phyloP scores from a whole-genome alignment of 306 rosid species.

The Begonia peltatifolia region DNA sequence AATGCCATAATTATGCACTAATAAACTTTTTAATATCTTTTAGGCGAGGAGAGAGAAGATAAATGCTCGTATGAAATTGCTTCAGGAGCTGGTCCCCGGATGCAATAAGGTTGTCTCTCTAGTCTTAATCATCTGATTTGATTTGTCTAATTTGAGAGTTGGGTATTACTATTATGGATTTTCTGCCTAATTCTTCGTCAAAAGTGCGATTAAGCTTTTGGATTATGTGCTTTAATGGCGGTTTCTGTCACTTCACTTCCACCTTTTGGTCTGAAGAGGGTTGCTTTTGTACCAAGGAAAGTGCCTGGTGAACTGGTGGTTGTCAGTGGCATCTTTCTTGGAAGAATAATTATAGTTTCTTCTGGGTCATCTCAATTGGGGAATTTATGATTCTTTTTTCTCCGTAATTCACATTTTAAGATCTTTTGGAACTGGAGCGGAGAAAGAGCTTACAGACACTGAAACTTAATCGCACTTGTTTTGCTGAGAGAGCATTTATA shows the following conservation, averaged over 20 bases:
- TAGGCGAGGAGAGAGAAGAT: conserved; percentile 99
- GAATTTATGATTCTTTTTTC: no score
- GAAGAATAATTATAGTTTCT: no score
- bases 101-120: conserved; percentile 65
- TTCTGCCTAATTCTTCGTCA: conserved; percentile 24
- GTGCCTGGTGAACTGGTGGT: no score
- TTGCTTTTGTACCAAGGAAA: no score
- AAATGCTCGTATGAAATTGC: conserved; percentile 88
- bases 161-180: conserved; percentile 20
- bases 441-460: no score
- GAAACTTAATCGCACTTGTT: no score
- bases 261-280: conserved; percentile 23
- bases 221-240: conserved; percentile 21
- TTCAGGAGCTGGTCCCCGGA: conserved; percentile 98
- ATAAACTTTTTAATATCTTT: neutral
- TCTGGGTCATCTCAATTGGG: no score
- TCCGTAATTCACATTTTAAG: no score
- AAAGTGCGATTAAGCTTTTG: conserved; percentile 34
- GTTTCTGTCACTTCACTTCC: conserved; percentile 39
- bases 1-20: neutral
- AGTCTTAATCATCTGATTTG: conserved; percentile 19
- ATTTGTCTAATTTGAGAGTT: conserved; percentile 17
- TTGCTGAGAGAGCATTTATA: neutral
- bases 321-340: no score
- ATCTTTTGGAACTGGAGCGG: no score